A percentile compares a stretch with the other conserved stretches of the same genome.
Evolutionary conservation across 2,329 filamentous ascomycete genomes (phyloP).

Genomic region (Aspergillus aculeatinus): DNA sequence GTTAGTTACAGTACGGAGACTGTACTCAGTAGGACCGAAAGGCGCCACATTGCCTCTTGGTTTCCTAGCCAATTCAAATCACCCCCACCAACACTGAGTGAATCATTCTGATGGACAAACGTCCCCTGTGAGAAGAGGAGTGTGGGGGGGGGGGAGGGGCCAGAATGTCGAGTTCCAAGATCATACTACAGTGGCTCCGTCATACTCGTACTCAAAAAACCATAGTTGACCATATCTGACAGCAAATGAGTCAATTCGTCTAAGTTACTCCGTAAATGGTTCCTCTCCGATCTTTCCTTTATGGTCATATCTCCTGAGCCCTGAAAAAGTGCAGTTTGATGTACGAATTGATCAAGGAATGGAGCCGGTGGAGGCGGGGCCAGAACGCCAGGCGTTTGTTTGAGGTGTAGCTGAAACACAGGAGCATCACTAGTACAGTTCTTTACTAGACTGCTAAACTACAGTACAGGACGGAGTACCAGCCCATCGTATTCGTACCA

Average conservation of each 20-base stretch:
- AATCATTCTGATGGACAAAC: neutral
- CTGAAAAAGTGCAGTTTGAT: neutral
- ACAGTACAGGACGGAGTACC: neutral
- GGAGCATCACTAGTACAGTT: conserved; percentile 2
- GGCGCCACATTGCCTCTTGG: conserved; percentile 12
- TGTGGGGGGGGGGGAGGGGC: too few relatives aligned
- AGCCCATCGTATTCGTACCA: neutral
- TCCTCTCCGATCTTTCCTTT: neutral
- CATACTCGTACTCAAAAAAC: too few relatives aligned
- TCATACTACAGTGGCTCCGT: too few relatives aligned
- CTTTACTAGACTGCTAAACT: neutral
- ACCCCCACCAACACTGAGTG: neutral
- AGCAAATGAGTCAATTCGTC: neutral
- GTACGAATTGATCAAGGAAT: neutral
- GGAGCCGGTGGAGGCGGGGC: conserved; percentile 10
- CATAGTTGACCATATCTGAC: neutral
- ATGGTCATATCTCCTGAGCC: neutral
- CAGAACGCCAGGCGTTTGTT: conserved; percentile 13
- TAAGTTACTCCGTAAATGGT: neutral
- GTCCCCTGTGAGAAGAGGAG: too few relatives aligned
- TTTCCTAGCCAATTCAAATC: neutral
- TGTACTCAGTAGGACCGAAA: conserved; percentile 8
- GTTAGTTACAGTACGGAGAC: too few relatives aligned
- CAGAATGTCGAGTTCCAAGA: too few relatives aligned
- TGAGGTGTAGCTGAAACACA: conserved; percentile 19